These are phyloP conservation scores for Dactylellina drechsleri DNA, from an alignment of 2,329 filamentous ascomycete genomes.

Conservation along the genomic window DNA sequence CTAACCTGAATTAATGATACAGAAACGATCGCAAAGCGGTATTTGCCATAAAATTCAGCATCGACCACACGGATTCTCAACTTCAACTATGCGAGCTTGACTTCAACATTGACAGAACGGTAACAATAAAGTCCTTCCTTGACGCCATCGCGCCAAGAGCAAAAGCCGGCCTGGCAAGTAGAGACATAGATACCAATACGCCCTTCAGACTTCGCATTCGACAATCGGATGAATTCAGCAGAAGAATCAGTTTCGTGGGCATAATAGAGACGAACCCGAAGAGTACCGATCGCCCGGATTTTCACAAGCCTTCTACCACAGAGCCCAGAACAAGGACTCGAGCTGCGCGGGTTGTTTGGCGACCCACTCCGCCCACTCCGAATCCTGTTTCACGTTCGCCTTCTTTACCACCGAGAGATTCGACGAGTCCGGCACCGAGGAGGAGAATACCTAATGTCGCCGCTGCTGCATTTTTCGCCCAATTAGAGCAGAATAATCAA, in stretches of 20 bases:
- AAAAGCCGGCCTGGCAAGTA: not conserved
- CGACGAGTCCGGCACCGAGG: not conserved
- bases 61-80: not conserved
- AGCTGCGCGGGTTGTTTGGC: too few relatives aligned
- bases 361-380: too few relatives aligned
- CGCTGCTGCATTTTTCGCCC: not conserved
- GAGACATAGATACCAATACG: not conserved
- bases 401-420: not conserved
- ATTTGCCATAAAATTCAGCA: not conserved
- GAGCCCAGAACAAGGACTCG: too few relatives aligned
- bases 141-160: not conserved
- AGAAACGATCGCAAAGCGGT: not conserved
- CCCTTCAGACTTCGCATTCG: not conserved
- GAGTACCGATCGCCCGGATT: not conserved
- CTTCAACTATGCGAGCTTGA: not conserved
- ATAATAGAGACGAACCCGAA: not conserved
- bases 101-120: conserved; percentile 15
- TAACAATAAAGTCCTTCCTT: conserved; percentile 8
- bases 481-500: not conserved
- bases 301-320: too few relatives aligned
- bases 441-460: not conserved
- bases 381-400: too few relatives aligned
- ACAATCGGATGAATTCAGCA: not conserved
- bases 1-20: conserved; percentile 1
- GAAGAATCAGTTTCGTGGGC: not conserved